A percentile compares a stretch with the other conserved stretches of the same genome.
These are phyloP conservation scores for Chaetomiaceae sp. DNA, from an alignment of 2,329 filamentous ascomycete species.

Conservation along the genomic window DNA sequence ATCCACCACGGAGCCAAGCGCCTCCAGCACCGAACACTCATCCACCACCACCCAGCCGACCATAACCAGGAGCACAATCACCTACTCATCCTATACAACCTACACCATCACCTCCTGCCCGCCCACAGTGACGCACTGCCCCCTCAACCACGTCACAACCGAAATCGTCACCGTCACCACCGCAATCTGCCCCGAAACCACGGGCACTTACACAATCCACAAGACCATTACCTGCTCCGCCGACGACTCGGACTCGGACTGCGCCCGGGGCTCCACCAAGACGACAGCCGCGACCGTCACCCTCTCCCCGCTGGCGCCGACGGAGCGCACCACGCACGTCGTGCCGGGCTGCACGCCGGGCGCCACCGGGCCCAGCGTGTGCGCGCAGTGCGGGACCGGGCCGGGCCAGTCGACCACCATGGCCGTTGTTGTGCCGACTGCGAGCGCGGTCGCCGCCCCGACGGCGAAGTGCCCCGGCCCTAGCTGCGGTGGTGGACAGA, in stretches of 20 bases:
- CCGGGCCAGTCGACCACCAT: not conserved
- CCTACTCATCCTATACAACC: constrained; percentile 13
- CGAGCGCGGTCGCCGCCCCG: not conserved
- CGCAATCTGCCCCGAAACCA: constrained; percentile 20
- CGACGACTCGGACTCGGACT: not conserved
- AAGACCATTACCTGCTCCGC: not conserved
- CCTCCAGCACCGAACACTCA: not conserved
- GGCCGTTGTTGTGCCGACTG: not conserved
- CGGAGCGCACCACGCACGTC: not conserved
- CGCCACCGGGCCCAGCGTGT: not conserved
- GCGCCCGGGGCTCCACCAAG: not conserved
- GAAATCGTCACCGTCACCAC: constrained; percentile 15
- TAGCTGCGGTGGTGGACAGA: not conserved
- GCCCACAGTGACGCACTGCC: constrained; percentile 17
- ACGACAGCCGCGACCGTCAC: not conserved
- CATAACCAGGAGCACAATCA: constrained; percentile 18
- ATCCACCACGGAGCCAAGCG: not conserved
- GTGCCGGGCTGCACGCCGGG: constrained; percentile 4
- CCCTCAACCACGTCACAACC: constrained; percentile 13
- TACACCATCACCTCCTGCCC: constrained; percentile 23
- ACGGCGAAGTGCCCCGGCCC: too few species aligned
- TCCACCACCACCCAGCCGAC: constrained; percentile 1
- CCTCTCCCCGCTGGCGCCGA: not conserved
- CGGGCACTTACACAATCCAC: constrained; percentile 16
- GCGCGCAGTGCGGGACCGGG: not conserved